Conservation (phyloP, 2,329 filamentous ascomycete genomes). For the Aspergillus sp. region DNA sequence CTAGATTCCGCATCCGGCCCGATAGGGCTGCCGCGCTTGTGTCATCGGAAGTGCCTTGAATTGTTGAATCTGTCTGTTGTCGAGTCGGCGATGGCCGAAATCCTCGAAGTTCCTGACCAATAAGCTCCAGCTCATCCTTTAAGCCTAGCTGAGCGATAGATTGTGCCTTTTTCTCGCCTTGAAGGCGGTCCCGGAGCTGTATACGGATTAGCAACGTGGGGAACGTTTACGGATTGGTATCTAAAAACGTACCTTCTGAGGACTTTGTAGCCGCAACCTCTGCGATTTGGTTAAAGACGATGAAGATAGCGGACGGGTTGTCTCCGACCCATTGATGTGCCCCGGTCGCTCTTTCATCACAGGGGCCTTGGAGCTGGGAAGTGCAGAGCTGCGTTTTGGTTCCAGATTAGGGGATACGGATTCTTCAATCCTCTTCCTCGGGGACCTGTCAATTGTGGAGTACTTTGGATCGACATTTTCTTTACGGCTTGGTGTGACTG, state of each 20-base stretch:
- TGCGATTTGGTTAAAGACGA: constrained; percentile 70
- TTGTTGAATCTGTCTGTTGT: constrained; percentile 37
- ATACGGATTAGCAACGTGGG: constrained; percentile 1
- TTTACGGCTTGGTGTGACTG: constrained; percentile 38
- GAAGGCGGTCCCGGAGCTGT: constrained; percentile 72
- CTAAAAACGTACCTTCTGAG: constrained; percentile 51
- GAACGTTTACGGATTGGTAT: background rate
- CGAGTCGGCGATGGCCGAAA: constrained; percentile 35
- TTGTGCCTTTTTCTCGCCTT: constrained; percentile 75
- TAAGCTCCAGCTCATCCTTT: constrained; percentile 73
- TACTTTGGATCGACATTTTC: constrained; percentile 41
- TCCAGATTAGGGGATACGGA: constrained; percentile 38
- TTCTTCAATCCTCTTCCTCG: constrained; percentile 33
- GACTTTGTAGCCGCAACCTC: constrained; percentile 66
- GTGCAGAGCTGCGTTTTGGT: constrained; percentile 46
- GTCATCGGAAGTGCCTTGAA: constrained; percentile 11
- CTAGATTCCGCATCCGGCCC: constrained; percentile 64
- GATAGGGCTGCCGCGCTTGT: constrained; percentile 24
- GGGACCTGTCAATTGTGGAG: constrained; percentile 31
- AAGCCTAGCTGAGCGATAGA: constrained; percentile 68
- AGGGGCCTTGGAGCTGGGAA: constrained; percentile 42
- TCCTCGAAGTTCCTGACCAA: constrained; percentile 73
- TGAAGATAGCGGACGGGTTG: constrained; percentile 46
- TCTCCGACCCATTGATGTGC: constrained; percentile 32
- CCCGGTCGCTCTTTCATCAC: constrained; percentile 36